Conservation (phyloP, 306 rosid genomes). For the Vigna unguiculata region DNA sequence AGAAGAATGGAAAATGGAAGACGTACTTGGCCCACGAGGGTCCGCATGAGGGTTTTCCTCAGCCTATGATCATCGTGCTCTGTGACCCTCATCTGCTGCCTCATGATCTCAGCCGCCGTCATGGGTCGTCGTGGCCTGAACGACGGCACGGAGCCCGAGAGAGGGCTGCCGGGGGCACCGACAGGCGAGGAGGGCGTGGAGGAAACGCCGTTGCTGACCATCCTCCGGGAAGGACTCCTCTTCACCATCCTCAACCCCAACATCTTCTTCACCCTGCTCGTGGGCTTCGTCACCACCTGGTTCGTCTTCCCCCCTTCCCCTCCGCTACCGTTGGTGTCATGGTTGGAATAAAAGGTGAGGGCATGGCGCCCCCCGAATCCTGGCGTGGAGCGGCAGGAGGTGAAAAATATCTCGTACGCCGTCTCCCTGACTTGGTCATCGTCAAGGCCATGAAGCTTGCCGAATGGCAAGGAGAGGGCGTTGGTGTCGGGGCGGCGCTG, state of each 20-base stretch:
- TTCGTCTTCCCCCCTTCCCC: slow-evolving; percentile 41
- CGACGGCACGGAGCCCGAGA: slow-evolving; percentile 53
- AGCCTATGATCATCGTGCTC: slow-evolving; percentile 84
- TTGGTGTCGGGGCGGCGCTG: slow-evolving; percentile 19
- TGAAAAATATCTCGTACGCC: slow-evolving; percentile 59
- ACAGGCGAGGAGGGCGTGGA: slow-evolving; percentile 64
- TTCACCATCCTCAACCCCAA: slow-evolving; percentile 80
- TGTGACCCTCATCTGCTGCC: slow-evolving; percentile 92
- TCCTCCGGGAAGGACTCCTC: slow-evolving; percentile 74
- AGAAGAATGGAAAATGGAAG: background rate
- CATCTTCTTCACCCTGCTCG: slow-evolving; percentile 77
- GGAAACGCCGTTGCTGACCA: slow-evolving; percentile 44
- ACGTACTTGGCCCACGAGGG: slow-evolving; percentile 91
- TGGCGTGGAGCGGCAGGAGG: slow-evolving; percentile 54
- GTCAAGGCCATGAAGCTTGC: slow-evolving; percentile 16
- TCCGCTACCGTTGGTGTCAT: slow-evolving; percentile 26
- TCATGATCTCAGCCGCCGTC: slow-evolving; percentile 98
- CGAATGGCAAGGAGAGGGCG: slow-evolving; percentile 49
- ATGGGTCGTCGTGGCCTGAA: slow-evolving; percentile 76
- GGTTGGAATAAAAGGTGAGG: slow-evolving; percentile 65
- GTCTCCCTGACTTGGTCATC: slow-evolving; percentile 42
- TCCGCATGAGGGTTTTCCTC: slow-evolving; percentile 89
- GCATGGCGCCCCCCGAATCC: slow-evolving; percentile 90
- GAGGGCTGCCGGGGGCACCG: slow-evolving; percentile 30
- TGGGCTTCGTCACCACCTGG: slow-evolving; percentile 64